A percentile compares a stretch with the other conserved stretches of the same genome.
These are phyloP conservation scores for Pseudocercospora eumusae DNA, from an alignment of 2,329 filamentous ascomycete species.

Conservation along the genomic window DNA sequence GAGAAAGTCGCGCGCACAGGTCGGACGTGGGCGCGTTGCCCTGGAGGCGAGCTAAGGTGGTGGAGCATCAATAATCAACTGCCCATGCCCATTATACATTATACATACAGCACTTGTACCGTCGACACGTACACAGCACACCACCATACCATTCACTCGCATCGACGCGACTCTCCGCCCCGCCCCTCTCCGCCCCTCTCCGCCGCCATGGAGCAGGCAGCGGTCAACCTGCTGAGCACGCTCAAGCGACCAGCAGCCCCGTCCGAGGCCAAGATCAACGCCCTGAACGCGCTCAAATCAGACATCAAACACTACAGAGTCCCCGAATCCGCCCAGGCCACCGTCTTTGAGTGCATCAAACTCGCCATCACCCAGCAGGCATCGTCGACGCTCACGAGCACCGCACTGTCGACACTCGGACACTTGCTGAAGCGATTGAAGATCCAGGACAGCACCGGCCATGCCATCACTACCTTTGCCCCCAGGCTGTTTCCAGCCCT, in stretches of 20 bases:
- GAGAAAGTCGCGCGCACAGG: neutral
- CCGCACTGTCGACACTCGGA: slow-evolving; percentile 82
- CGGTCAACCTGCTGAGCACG: slow-evolving; percentile 54
- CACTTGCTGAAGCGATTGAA: slow-evolving; percentile 84
- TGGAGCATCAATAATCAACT: slow-evolving; percentile 5
- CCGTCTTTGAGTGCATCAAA: slow-evolving; percentile 80
- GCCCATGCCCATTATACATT: too few species aligned
- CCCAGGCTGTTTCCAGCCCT: slow-evolving; percentile 71
- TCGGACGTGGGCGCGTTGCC: neutral
- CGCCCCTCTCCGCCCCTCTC: neutral
- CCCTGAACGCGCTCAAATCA: slow-evolving; percentile 75
- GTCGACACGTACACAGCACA: neutral
- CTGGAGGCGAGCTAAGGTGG: neutral
- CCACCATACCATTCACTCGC: neutral
- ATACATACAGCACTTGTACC: too few species aligned
- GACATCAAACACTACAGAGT: slow-evolving; percentile 92
- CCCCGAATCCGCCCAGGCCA: slow-evolving; percentile 68
- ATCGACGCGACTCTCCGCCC: too few species aligned
- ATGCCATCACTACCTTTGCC: slow-evolving; percentile 66
- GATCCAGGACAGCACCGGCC: slow-evolving; percentile 76
- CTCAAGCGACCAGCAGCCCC: slow-evolving; percentile 65
- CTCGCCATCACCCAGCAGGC: slow-evolving; percentile 75
- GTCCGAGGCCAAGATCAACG: slow-evolving; percentile 69
- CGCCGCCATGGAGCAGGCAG: slow-evolving; percentile 58
- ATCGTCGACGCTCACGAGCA: slow-evolving; percentile 69